Percentiles rank a stretch among this genome's conserved stretches.
Conservation (phyloP, 1,284 basidiomycete species). For the Waitea zeae region DNA sequence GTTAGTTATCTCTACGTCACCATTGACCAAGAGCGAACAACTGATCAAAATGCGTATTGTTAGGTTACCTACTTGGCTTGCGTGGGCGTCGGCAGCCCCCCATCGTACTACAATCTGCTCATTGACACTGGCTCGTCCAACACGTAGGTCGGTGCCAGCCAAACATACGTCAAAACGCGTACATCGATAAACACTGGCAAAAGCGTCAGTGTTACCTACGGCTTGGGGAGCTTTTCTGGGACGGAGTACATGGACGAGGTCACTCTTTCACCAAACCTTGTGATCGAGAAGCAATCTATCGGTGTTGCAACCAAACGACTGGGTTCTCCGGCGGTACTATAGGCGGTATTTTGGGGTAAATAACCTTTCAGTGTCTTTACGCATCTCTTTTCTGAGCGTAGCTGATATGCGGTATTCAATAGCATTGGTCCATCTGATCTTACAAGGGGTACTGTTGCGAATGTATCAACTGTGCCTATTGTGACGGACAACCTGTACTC, state of each 20-base stretch:
- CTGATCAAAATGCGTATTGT: not conserved
- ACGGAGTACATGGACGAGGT: slow-evolving; percentile 21
- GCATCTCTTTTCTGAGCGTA: no score
- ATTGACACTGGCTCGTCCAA: slow-evolving; percentile 14
- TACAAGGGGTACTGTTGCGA: slow-evolving; percentile 8
- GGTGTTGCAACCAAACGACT: slow-evolving; percentile 24
- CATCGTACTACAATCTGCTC: slow-evolving; percentile 5
- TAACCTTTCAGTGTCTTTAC: not conserved
- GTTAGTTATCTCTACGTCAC: not conserved
- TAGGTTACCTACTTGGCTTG: slow-evolving; percentile 6
- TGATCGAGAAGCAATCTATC: slow-evolving; percentile 30
- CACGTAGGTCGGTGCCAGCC: slow-evolving; percentile 48
- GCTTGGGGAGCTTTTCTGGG: slow-evolving; percentile 33
- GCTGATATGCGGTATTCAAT: not conserved
- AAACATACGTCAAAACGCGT: slow-evolving; percentile 25
- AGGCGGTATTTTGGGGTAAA: slow-evolving; percentile 36
- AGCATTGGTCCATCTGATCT: slow-evolving; percentile 10
- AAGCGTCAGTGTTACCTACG: slow-evolving; percentile 28
- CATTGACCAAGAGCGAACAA: not conserved
- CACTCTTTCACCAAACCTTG: slow-evolving; percentile 21
- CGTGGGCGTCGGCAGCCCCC: slow-evolving; percentile 7
- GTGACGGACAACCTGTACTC: slow-evolving; percentile 10
- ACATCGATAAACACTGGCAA: slow-evolving; percentile 24
- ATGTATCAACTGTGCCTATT: slow-evolving; percentile 8
- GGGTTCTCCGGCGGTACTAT: slow-evolving; percentile 21